Base-by-base conservation (phyloP, 148 eudicot species). In the Amaranthus cruentus region DNA sequence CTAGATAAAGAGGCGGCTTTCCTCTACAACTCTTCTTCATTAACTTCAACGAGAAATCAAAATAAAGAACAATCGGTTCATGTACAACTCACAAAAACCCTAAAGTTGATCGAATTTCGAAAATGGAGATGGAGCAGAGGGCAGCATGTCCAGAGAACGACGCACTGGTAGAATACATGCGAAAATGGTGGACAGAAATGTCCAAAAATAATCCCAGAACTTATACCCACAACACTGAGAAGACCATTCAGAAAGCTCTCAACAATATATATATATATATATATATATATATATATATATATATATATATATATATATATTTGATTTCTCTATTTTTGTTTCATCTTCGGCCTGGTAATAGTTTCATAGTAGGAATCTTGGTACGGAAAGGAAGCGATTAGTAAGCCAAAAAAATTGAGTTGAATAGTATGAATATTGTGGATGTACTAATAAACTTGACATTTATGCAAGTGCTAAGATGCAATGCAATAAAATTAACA, bases 61-160 rank as follows among this genome's bases (percentile, higher is more conserved):
- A 28, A 28, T 28, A 1, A 28, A 0, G 38, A 28, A 28, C 38
- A 28, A 28, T 28, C 38, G 38, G 38, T 28, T 28, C 38, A 28
- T 28, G 38, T 28, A 28, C 38, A 28, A 28, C 15, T 5, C 11
- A 62, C 13, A 15, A 52, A 63, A 53, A 58, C 76, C 76, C 61
- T 15, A 61, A 73, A 62, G 2, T 71, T 58, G 64, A 42, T 53
- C 56, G 69, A 73, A 73, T 28, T 53, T 42, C 18, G 5, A 15
- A 6, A 78, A 91, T 91, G 93, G 85, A 44, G 51, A 75, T 18
- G 47, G 73, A 73, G 66, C 44, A 68, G 62, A 73, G 75, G 61
- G 83, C 80, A 51, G 68, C 51, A 54, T 89, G 96, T 42, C 77
- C 85, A 9, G 98, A 89, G 56, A 93, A 93, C 71, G 83, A 83